Percentiles rank a stretch among this genome's conserved stretches.
Evolutionary conservation across 1,139 yeast genomes (phyloP).

Genomic region (Pichia sp.): DNA sequence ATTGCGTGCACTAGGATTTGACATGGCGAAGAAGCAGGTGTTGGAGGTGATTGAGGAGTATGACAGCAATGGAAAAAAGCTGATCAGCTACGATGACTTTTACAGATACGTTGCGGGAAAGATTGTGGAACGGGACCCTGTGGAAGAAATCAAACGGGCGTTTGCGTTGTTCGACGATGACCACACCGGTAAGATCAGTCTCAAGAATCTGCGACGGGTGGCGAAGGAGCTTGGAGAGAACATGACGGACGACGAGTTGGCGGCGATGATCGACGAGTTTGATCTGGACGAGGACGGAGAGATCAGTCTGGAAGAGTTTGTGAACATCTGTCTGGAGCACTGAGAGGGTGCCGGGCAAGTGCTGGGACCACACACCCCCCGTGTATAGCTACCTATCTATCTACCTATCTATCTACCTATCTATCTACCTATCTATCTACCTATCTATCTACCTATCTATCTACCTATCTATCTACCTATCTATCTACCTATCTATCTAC

Average conservation of each 20-base stretch:
- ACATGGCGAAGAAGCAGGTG: constrained; percentile 72
- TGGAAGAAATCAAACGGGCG: constrained; percentile 88
- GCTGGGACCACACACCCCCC: too few relatives aligned
- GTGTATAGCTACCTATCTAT: too few relatives aligned
- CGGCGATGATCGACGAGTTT: constrained; percentile 97
- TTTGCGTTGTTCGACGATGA: constrained; percentile 88
- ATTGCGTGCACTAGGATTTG: constrained; percentile 90
- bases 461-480: too few relatives aligned
- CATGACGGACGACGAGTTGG: constrained; percentile 82
- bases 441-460: too few relatives aligned
- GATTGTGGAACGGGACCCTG: constrained; percentile 80
- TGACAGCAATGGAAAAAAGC: constrained; percentile 68
- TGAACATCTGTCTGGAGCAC: constrained; percentile 75
- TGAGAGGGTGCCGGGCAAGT: constrained; percentile 20
- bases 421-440: too few relatives aligned
- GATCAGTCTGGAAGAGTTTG: constrained; percentile 88
- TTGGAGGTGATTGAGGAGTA: constrained; percentile 74
- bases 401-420: too few relatives aligned
- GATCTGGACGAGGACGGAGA: constrained; percentile 97
- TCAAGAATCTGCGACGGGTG: constrained; percentile 79
- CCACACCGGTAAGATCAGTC: constrained; percentile 75
- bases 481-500: too few relatives aligned
- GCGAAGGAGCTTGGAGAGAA: constrained; percentile 93
- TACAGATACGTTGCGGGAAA: constrained; percentile 71
- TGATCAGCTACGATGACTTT: constrained; percentile 78